These are phyloP conservation scores for Boletus fagicola DNA, from an alignment of 768 basidiomycete genomes.

Conservation along the genomic window DNA sequence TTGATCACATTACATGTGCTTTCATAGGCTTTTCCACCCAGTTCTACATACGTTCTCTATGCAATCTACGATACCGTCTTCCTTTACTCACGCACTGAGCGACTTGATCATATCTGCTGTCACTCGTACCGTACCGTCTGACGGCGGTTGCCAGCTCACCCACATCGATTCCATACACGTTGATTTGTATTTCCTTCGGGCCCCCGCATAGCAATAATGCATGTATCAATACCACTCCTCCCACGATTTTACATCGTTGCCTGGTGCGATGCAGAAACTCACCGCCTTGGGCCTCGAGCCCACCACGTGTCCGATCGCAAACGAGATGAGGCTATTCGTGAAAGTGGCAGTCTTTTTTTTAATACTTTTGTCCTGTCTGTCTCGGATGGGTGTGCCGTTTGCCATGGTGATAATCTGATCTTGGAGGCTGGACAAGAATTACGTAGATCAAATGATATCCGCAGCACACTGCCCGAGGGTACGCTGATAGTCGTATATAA, in stretches of 20 bases:
- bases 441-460: not conserved
- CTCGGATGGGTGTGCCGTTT: not conserved
- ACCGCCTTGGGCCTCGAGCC: conserved; percentile 8
- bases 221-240: conserved; percentile 9
- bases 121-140: not conserved
- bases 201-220: conserved; percentile 14
- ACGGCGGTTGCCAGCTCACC: not conserved
- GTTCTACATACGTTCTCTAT: conserved; percentile 9
- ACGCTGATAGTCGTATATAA: not conserved
- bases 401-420: not conserved
- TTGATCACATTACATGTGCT: conserved; percentile 16
- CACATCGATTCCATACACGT: conserved; percentile 2
- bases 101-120: not conserved
- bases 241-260: conserved; percentile 1
- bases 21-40: not conserved
- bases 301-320: not conserved
- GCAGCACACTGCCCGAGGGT: not conserved
- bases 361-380: not conserved
- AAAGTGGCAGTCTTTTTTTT: not conserved
- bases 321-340: not conserved
- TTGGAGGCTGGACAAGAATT: not conserved
- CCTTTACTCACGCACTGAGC: conserved; percentile 2
- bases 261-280: not conserved
- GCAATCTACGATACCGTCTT: conserved; percentile 18
- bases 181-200: conserved; percentile 11